Evolutionary conservation across 495 filamentous ascomycete genomes (phyloP), one percentile per base, ranked within the genome.

Genomic region (Entonaema liquescens): DNA sequence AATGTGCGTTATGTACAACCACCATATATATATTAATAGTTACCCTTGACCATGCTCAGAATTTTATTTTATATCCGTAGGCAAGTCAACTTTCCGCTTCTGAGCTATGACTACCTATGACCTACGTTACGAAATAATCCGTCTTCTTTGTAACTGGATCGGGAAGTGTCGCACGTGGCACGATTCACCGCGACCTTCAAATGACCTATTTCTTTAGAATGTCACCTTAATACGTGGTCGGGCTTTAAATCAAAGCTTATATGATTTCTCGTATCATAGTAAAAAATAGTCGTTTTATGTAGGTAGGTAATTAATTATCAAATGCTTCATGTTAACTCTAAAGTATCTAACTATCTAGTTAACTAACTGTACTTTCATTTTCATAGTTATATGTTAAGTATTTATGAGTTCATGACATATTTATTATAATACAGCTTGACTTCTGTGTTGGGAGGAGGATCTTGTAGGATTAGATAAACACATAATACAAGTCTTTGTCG

Each of bases 131-230:
- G n/a, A 31, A 35, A 47, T 44, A 56, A 38, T 25, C 17, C 29
- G 23, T 35, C 40, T 28, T 47, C 42, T 58, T 6, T 62, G 38
- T 59, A 53, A 61, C 70, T 56, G 29, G 33, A 61, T 56, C 40
- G 47, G 68, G 63, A 68, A 68, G 59, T 47, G 21, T 49, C 38
- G 65, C 66, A 73, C 71, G 68, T 70, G 71, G 67, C 66, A 66
- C 62, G 49, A 67, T 47, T 70, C 36, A 67, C 44, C 33, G 56
- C 12, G 13, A 33, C 47, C 25, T 28, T 50, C 15, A 33, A 25
- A 25, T 42, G 13, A 5, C 5, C 3, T 47, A 40, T 13, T 47
- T 47, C 42, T 23, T 47, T 31, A 36, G 1, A 40, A 60, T 62
- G 35, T 44, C 21, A 62, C 23, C 12, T 47, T 29, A 13, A 42